Evolutionary conservation across 306 rosid genomes (phyloP), one percentile per base, ranked within the genome.

Genomic region (Malus orientalis): DNA sequence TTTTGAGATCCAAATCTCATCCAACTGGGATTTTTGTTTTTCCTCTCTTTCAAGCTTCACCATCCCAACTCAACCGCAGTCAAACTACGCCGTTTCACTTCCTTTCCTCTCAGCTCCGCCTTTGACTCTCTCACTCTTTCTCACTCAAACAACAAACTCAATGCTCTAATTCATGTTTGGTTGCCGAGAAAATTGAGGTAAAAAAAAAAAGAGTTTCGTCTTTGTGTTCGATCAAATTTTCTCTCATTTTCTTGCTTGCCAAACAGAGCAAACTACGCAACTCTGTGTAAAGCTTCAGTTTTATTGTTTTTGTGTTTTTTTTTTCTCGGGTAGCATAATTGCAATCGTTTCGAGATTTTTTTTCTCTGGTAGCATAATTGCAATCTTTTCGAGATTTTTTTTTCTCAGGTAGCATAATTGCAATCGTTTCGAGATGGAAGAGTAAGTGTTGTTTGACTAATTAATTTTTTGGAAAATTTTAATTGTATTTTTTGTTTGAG

Each of bases 341-440:
- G 75, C 42, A 66, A 65, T 78, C 59, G 29, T 27, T 27, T 27
- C 2, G 29, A 27, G 29, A 27, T 27, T 27, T 27, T n/a, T 58
- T 29, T 69, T 57, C 36, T 76, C 78, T 45, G 81, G 70, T 67
- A n/a, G 15, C 51, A n/a, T 42, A 49, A 5, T 53, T 40, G 75
- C 42, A 66, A 59, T 78, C 63, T 67, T 45, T 76, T 75, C 57
- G 75, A 84, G 75, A 94, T 94, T 57, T 8, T 18, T n/a, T 58
- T 29, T 69, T 57, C 36, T 76, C 78, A 57, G 81, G 70, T 67
- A n/a, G 15, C 51, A 22, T 42, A 49, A 5, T 53, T 40, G 75
- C 42, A 66, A 59, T 78, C 63, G 70, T 45, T 76, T 75, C 57
- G 75, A 84, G 75, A 94, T 94, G 98, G 98, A 94, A 59, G 98